A percentile compares a stretch with the other conserved stretches of the same genome.
Conservation (phyloP, 345 rosid species). For the Syzygium oleosum region DNA sequence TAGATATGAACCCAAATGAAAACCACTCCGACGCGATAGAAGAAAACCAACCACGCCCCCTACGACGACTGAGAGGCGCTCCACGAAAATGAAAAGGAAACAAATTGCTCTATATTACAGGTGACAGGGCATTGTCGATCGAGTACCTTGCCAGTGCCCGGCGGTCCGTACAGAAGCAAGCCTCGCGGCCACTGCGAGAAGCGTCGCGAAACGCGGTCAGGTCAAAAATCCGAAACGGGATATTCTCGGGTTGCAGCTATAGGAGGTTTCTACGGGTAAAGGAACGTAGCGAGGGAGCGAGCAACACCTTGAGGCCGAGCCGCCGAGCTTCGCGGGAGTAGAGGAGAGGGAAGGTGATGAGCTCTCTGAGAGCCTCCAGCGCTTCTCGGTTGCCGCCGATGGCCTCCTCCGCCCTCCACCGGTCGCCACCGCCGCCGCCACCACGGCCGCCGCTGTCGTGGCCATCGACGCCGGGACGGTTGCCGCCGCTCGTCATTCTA, state of each 20-base stretch:
- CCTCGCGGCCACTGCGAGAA: slow-evolving; percentile 75
- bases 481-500: background rate
- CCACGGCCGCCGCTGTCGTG: slow-evolving; percentile 3
- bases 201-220: background rate
- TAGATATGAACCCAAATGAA: background rate
- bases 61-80: background rate
- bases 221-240: background rate
- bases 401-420: slow-evolving; percentile 66
- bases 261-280: background rate
- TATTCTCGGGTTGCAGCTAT: background rate
- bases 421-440: slow-evolving; percentile 7
- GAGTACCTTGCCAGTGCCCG: slow-evolving; percentile 90
- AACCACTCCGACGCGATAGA: background rate
- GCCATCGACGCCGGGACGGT: background rate
- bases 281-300: background rate
- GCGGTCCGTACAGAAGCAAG: slow-evolving; percentile 82
- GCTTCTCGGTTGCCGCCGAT: slow-evolving; percentile 75
- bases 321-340: slow-evolving; percentile 59
- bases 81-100: background rate
- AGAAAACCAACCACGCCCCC: background rate
- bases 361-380: slow-evolving; percentile 77
- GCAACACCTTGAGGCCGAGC: slow-evolving; percentile 67
- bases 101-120: background rate
- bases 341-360: slow-evolving; percentile 62
- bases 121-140: background rate